Evolutionary conservation across 2,329 filamentous ascomycete species (phyloP), one percentile per base, ranked within the genome.

Genomic region (Niveomyces coronatus): DNA sequence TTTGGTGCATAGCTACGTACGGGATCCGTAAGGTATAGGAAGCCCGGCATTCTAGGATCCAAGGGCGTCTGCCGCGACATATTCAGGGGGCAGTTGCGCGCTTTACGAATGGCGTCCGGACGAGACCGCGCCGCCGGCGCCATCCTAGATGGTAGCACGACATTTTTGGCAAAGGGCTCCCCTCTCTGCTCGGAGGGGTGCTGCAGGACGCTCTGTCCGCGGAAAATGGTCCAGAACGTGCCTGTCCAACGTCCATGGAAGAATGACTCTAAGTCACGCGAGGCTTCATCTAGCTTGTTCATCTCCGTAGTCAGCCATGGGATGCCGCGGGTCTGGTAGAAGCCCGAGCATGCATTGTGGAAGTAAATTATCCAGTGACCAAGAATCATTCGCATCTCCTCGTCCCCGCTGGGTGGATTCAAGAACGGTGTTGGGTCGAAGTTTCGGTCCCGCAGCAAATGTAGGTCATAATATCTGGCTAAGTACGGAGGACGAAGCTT

Each of bases 141-240:
- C 17, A 37, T 37, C 0, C 1, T 13, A 2, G 13, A 6, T 2
- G 35, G 35, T 8, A 37, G 35, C 18, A n/a, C 4, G 9, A 13
- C 19, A 6, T 11, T n/a, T 4, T 18, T 13, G n/a, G 9, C 3
- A 16, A 26, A 35, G 3, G 32, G 32, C 5, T n/a, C 13, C 9
- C 11, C 14, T 5, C 24, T 27, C 7, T 28, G 16, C 14, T 7
- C 1, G 1, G 0, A 13, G 8, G 16, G 33, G 6, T 19, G 10
- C 1, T 20, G 5, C 18, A 37, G 15, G n/a, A 11, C 18, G 8
- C 11, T 18, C 5, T 29, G 35, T 5, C 26, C 35, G 7, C 19
- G 35, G 7, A 29, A 11, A 15, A 37, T 37, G 10, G 35, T 37
- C 35, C 35, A 37, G 10, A 37, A 37, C 4, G 27, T 31, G 2